Conservation (phyloP, 441 rosid species). For the Sinapis alba region DNA sequence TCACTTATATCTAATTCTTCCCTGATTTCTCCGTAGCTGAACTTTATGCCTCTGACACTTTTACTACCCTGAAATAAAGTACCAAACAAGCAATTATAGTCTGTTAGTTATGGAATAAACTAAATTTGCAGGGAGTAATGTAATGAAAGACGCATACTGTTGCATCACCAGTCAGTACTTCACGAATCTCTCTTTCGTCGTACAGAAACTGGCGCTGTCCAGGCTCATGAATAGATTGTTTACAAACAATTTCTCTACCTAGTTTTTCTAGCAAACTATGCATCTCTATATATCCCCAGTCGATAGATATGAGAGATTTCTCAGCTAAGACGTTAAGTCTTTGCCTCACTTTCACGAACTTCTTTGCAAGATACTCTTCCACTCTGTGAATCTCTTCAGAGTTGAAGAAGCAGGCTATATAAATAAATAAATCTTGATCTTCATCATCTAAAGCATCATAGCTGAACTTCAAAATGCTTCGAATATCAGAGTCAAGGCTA, state of each 20-base stretch:
- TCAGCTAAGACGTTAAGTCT: background rate
- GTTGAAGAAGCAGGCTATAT: background rate
- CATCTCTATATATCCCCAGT: background rate
- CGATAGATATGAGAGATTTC: background rate
- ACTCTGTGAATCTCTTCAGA: background rate
- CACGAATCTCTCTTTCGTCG: background rate
- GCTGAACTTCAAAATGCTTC: background rate
- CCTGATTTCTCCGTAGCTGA: background rate
- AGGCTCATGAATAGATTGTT: background rate
- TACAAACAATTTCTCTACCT: background rate
- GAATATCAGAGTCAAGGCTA: background rate
- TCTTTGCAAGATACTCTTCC: background rate
- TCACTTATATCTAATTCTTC: background rate
- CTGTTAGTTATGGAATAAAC: background rate
- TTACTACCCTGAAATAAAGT: background rate
- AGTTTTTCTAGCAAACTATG: background rate
- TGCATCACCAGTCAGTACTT: background rate
- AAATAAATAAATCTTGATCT: background rate
- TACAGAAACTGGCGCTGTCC: background rate
- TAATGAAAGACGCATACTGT: background rate
- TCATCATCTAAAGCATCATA: background rate
- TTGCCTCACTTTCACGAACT: background rate
- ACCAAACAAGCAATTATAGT: background rate
- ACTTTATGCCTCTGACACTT: background rate
- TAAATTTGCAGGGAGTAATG: background rate